Conservation (phyloP, 2,329 filamentous ascomycete species). For the Aspergillus viridinutans region DNA sequence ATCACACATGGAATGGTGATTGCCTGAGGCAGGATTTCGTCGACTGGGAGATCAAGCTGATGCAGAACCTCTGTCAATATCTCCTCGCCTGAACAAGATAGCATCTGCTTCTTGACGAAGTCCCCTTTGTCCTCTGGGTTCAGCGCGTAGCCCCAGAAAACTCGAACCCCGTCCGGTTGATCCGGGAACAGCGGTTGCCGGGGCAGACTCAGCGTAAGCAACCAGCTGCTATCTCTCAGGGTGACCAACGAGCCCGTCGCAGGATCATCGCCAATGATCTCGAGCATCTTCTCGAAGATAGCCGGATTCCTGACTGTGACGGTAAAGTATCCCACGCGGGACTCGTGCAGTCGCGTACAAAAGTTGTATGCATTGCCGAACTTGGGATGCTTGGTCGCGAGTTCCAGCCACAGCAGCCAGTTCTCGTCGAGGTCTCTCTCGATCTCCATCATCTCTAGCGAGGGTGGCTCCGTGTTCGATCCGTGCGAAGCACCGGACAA, state of each 20-base stretch:
- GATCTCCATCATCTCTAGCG: constrained; percentile 20
- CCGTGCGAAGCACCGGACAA: constrained; percentile 34
- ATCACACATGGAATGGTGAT: constrained; percentile 38
- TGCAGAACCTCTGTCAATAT: constrained; percentile 38
- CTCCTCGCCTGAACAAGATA: constrained; percentile 38
- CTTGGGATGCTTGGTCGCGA: constrained; percentile 31
- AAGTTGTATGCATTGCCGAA: constrained; percentile 43
- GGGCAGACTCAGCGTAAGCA: constrained; percentile 39
- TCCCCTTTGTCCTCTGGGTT: constrained; percentile 34
- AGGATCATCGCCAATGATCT: constrained; percentile 29
- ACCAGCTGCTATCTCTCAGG: constrained; percentile 40
- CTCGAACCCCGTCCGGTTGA: constrained; percentile 31
- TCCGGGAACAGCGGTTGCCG: constrained; percentile 41
- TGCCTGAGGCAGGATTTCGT: constrained; percentile 23
- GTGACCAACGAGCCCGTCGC: constrained; percentile 36
- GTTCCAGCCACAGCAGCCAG: constrained; percentile 41
- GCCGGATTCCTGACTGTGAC: constrained; percentile 33
- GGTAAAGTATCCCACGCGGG: constrained; percentile 41
- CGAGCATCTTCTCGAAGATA: constrained; percentile 24
- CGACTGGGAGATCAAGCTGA: constrained; percentile 35
- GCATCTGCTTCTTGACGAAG: constrained; percentile 40
- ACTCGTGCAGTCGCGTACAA: constrained; percentile 32
- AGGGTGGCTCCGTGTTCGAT: constrained; percentile 27
- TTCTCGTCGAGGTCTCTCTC: constrained; percentile 34
- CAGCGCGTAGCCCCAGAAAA: constrained; percentile 42